phyloP scores from a whole-genome alignment of 441 rosid species.

The Croton setiger region DNA sequence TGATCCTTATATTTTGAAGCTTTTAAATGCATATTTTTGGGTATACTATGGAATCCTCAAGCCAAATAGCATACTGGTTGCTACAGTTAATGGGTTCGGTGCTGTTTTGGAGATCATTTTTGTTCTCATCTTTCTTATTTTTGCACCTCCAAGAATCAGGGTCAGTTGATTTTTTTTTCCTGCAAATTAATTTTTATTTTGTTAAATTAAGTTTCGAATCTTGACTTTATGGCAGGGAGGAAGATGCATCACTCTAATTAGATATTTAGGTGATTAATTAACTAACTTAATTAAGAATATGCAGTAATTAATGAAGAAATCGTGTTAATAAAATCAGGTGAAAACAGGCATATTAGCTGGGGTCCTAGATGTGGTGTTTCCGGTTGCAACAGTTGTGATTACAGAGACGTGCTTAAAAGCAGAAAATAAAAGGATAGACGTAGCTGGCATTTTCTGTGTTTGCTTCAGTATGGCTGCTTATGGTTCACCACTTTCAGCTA shows the following conservation, averaged over 20 bases:
- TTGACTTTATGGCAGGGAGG: too few species aligned
- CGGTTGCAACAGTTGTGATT: slow-evolving; percentile 28
- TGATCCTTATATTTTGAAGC: slow-evolving; percentile 46
- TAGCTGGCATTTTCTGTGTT: slow-evolving; percentile 42
- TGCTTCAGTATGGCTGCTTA: slow-evolving; percentile 46
- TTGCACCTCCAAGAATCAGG: slow-evolving; percentile 38
- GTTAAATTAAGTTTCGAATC: too few species aligned
- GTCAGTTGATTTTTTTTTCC: slow-evolving; percentile 18
- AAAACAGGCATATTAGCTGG: slow-evolving; percentile 39
- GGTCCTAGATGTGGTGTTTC: slow-evolving; percentile 46
- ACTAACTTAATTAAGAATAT: too few species aligned
- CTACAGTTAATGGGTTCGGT: slow-evolving; percentile 58
- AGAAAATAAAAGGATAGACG: slow-evolving; percentile 27
- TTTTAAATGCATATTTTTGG: slow-evolving; percentile 53
- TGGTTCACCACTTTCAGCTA: slow-evolving; percentile 55
- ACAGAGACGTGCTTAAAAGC: slow-evolving; percentile 28
- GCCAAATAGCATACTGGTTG: slow-evolving; percentile 45
- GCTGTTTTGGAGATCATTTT: slow-evolving; percentile 37
- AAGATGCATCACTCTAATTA: too few species aligned
- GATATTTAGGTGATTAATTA: too few species aligned
- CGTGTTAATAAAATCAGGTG: slow-evolving; percentile 21
- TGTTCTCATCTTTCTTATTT: slow-evolving; percentile 40
- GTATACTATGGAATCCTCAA: slow-evolving; percentile 53
- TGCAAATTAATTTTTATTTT: not conserved
- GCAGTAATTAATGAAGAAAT: too few species aligned